Base-by-base conservation (phyloP, 176 grass and related monocot species). In the Tillandsia fasciculata region DNA sequence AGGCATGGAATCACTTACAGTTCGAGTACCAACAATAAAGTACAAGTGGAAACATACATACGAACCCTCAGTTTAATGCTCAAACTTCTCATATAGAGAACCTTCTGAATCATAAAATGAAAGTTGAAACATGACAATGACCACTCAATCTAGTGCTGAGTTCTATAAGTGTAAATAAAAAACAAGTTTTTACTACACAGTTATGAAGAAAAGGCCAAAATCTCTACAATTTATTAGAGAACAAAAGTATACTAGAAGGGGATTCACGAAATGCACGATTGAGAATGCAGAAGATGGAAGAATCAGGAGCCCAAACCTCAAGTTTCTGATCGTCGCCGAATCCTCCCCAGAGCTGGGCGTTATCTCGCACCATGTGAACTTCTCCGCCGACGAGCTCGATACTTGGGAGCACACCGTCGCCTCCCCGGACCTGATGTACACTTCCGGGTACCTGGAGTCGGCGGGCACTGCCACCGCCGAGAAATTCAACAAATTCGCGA, bases 311-410 rank as follows among this genome's bases (percentile, higher is more conserved):
- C 26, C 63, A 23, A 47, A 33, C 50, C 58, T 81, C 15, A 69
- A 71, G 49, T 65, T 81, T 54, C 65, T 72, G 17, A 58, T 85
- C n/a, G 54, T 78, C 53, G 79, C 85, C 56, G 75, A 69, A 20
- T 74, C 78, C 26, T 72, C 50, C 56, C 72, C 89, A 4, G 58
- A 70, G 53, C 56, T 67, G 69, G 77, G 74, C 71, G 51, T 84
- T 78, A 99, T 88, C 73, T 90, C 84, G 79, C 94, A 99, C 89
- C 89, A 99, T 48, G 52, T 77, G 56, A 69, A 64, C 82, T 83
- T 82, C 72, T 82, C 76, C 69, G 10, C 51, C 71, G 65, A 50
- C 70, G 50, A 50, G 64, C 71, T 54, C 12, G 47, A 47, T 13
- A 83, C 77, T 51, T 68, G 67, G 5, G 94, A 99, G 76, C 79